Evolutionary conservation across 2,329 filamentous ascomycete species (phyloP).

Genomic region (Aspergillus novofumigatus): DNA sequence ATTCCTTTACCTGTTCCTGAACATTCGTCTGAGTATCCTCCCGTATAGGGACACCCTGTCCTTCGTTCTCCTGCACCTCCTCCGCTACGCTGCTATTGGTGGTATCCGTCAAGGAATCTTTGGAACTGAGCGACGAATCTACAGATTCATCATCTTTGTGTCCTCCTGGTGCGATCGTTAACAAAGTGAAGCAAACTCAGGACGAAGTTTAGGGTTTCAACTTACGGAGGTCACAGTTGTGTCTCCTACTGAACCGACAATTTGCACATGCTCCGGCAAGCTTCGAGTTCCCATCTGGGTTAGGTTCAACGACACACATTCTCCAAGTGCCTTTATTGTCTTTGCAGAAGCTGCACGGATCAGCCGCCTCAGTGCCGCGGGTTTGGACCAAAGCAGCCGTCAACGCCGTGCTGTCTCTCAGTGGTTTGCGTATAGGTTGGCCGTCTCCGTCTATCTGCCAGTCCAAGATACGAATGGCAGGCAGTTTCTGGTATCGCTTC

Average conservation of each 20-base stretch:
- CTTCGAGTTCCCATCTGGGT: not conserved
- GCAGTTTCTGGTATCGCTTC: conserved; percentile 4
- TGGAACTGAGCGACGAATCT: not conserved
- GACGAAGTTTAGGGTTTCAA: not conserved
- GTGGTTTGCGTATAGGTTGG: not conserved
- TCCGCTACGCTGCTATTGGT: not conserved
- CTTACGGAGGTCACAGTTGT: conserved; percentile 1
- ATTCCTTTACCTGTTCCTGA: not conserved
- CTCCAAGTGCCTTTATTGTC: not conserved
- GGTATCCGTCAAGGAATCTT: not conserved
- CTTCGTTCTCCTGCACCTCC: not conserved
- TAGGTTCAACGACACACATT: conserved; percentile 1
- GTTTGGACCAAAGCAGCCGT: conserved; percentile 7
- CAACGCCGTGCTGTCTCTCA: not conserved
- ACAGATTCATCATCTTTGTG: not conserved
- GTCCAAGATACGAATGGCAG: not conserved
- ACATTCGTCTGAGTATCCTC: not conserved
- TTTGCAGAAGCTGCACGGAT: conserved; percentile 2
- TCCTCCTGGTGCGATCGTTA: not conserved
- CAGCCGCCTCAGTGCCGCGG: not conserved
- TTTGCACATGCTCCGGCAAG: conserved; percentile 3
- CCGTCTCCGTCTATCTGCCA: not conserved
- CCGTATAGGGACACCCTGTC: not conserved
- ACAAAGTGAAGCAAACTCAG: not conserved
- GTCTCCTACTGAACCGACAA: conserved; percentile 4